Evolutionary conservation across 495 filamentous ascomycete genomes (phyloP), one percentile per base, ranked within the genome.

Genomic region (Aspergillus kassunensis): DNA sequence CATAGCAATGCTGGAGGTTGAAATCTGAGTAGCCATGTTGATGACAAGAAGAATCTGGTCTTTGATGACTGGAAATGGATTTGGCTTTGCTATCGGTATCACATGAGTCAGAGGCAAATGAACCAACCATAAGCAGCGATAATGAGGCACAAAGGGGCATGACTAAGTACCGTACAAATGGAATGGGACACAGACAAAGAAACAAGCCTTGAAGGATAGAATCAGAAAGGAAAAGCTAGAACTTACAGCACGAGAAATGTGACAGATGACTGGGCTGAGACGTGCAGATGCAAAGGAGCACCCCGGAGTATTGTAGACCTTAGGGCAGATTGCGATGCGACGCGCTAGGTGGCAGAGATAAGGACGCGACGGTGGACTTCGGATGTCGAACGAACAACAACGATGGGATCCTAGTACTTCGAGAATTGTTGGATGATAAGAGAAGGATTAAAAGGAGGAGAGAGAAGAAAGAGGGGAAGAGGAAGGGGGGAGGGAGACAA

Each of bases 1-100:
- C 75, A 81, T 77, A 48, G 79, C 76, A 64, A 80, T 78, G 73
- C 74, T 83, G 63, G 81, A 82, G 47, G 66, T 68, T 42, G 63
- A 61, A 56, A 66, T 76, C 50, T 73, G 72, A 54, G 65, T 59
- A 70, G 75, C 74, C 77, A 80, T 80, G 62, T 60, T 74, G 58
- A 41, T 24, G 23, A 50, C 41, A 42, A 29, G 49, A 46, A 53
- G 27, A 30, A 33, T 23, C 36, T n/a, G 34, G 49, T 40, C 43
- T 49, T 48, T 8, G 16, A 16, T 41, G 20, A 35, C 24, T 29
- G n/a, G 25, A 35, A 12, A 18, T 18, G 53, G 56, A n/a, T n/a
- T n/a, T 62, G 59, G 59, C 59, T 54, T 53, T 57, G 40, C 58
- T 57, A 46, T 21, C n/a, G 27, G 13, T 34, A 56, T 62, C 55